Base-by-base conservation (phyloP, 495 filamentous ascomycete genomes). In the Viridothelium virens region DNA sequence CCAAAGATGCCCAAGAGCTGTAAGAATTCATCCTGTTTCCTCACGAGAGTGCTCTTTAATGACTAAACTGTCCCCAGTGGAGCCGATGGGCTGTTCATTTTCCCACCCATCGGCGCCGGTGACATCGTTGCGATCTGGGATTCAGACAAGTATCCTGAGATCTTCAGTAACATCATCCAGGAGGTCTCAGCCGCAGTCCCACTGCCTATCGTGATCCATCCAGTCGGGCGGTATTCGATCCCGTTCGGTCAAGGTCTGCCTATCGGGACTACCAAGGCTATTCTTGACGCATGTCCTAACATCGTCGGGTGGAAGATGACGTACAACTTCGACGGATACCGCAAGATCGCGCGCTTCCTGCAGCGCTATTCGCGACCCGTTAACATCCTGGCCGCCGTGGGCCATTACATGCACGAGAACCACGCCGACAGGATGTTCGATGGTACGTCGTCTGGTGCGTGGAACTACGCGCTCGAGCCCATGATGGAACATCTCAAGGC, bases 401-500 rank as follows among this genome's bases (percentile, higher is more conserved):
- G 41, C 1, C 41, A 46, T 46, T 46, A 46, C 41, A 46, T 46
- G 41, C 41, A 46, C 41, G 41, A 46, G 41, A 46, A 46, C 41
- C 41, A 46, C 16, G 41, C 41, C 41, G 41, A 46, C 41, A 46
- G 41, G 41, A 46, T 46, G 41, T 46, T 46, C 1, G 41, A 46
- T 46, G 41, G 41, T 46, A 46, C 41, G 41, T 46, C 41, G 41
- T 46, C 41, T 46, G 41, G 41, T 46, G 41, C 41, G 41, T 46
- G 41, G 41, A 46, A 46, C 16, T 46, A 46, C 1, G 41, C 41
- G 16, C 41, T 46, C 41, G 41, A 46, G 1, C 41, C 41, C 9
- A 46, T 46, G 41, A 46, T 46, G 41, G 41, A 46, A 46, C 41
- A 46, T 46, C 41, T 46, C 41, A 46, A 46, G 41, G 41, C 41